Percentiles rank a stretch among this genome's conserved stretches.
Conservation (phyloP, 129 eudicot species). For the Flaveria brownii region DNA sequence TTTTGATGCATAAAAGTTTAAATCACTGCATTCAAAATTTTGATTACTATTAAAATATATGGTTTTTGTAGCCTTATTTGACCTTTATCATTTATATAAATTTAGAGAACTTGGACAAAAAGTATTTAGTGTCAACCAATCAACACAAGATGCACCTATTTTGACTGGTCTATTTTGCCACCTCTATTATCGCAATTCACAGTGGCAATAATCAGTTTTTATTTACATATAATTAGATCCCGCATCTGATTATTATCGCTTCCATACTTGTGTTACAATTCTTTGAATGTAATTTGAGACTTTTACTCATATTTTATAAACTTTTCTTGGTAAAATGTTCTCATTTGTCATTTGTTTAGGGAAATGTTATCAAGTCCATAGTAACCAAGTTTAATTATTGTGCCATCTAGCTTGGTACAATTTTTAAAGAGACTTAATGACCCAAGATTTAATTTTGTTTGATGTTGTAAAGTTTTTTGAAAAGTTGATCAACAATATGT, state of each 20-base stretch:
- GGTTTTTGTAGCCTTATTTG: not conserved
- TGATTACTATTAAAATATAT: not conserved
- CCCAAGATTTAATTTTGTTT: not conserved
- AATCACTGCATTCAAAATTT: not conserved
- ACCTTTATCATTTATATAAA: not conserved
- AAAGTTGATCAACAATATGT: not conserved
- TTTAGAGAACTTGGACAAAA: not conserved
- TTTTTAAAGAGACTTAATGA: not conserved
- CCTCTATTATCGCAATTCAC: not conserved
- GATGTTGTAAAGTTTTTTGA: not conserved
- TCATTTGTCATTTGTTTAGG: not conserved
- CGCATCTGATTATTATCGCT: not conserved
- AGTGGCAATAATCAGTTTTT: not conserved
- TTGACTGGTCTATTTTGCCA: not conserved
- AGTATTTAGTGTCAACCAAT: not conserved
- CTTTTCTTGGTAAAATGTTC: not conserved
- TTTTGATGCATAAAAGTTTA: not conserved
- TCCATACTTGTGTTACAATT: not conserved
- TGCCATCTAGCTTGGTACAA: not conserved
- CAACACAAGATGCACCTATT: not conserved
- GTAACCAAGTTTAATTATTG: not conserved
- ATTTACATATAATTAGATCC: not conserved
- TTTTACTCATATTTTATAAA: not conserved
- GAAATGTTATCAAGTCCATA: not conserved
- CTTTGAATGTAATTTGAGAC: not conserved